These are phyloP conservation scores for Arthrobotrys sphaeroides DNA, from an alignment of 2,329 filamentous ascomycete species.

Conservation along the genomic window DNA sequence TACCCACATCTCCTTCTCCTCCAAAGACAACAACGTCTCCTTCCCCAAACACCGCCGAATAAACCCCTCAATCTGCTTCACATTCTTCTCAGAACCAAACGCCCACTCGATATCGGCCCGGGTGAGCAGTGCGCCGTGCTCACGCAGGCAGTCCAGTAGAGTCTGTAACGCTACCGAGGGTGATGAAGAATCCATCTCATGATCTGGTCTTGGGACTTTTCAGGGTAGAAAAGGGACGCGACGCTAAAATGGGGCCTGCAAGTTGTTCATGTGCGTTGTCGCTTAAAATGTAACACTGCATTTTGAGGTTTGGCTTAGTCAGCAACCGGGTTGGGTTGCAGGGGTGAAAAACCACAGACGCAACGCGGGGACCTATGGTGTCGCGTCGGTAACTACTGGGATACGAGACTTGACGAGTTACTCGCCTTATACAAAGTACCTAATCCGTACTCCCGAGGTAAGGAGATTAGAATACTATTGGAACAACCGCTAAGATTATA, in stretches of 20 bases:
- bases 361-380: too few relatives aligned
- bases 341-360: background rate
- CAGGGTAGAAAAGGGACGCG: background rate
- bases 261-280: conserved; percentile 40
- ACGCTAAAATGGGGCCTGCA: background rate
- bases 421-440: too few relatives aligned
- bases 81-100: conserved; percentile 63
- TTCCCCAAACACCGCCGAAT: conserved; percentile 64
- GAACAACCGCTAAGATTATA: too few relatives aligned
- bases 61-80: conserved; percentile 62
- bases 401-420: too few relatives aligned
- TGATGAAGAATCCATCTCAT: conserved; percentile 23
- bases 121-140: conserved; percentile 63
- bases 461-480: too few relatives aligned
- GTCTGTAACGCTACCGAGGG: conserved; percentile 59
- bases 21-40: conserved; percentile 64
- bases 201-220: background rate
- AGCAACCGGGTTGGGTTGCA: background rate
- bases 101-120: conserved; percentile 65
- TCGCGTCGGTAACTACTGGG: too few relatives aligned
- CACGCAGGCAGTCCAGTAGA: conserved; percentile 63
- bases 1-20: conserved; percentile 65
- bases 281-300: conserved; percentile 34
- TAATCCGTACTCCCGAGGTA: too few relatives aligned
- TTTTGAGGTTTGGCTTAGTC: too few relatives aligned